Evolutionary conservation across 345 rosid genomes (phyloP).

Genomic region (Gossypium arboreum): DNA sequence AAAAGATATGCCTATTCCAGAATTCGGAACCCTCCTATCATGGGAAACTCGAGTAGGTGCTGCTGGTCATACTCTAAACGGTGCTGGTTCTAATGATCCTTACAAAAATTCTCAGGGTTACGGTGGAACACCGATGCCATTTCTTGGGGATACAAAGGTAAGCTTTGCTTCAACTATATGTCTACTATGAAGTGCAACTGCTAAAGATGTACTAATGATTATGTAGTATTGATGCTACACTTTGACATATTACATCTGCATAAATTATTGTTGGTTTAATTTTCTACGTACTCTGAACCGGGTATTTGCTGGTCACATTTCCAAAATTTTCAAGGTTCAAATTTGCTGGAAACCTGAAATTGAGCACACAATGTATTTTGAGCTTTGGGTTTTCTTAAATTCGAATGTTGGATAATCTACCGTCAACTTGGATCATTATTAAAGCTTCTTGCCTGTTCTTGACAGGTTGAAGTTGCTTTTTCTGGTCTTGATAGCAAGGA

Average conservation of each 20-base stretch:
- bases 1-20: conserved; percentile 76
- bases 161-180: background rate
- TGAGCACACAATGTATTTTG: background rate
- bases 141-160: conserved; percentile 88
- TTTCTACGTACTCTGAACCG: background rate
- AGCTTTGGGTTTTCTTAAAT: background rate
- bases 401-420: conserved; percentile 10
- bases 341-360: background rate
- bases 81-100: conserved; percentile 62
- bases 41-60: conserved; percentile 92
- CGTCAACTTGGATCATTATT: conserved; percentile 5
- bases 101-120: conserved; percentile 65
- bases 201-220: background rate
- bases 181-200: conserved; percentile 18
- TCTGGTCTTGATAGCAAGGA: conserved; percentile 70
- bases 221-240: background rate
- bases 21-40: conserved; percentile 65
- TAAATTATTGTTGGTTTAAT: background rate
- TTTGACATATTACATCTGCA: background rate
- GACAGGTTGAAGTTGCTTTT: conserved; percentile 91
- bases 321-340: background rate
- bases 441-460: conserved; percentile 14
- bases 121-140: conserved; percentile 86
- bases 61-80: conserved; percentile 58
- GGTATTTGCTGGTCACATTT: background rate